Evolutionary conservation across 1,284 basidiomycete genomes (phyloP).

Genomic region (Pterula multifida): DNA sequence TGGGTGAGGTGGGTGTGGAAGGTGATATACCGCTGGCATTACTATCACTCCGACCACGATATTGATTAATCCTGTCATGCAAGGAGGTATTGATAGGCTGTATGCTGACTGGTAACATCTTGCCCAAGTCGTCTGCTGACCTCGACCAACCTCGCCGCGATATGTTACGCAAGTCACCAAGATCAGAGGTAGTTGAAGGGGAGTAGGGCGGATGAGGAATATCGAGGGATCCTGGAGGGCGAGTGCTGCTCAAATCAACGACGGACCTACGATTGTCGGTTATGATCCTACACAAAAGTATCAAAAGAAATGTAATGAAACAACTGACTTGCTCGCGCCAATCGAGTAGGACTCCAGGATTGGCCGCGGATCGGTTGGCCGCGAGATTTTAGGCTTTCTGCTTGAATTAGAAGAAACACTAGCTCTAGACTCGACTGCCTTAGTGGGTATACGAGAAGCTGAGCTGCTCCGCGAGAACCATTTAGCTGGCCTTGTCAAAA

Average conservation of each 20-base stretch:
- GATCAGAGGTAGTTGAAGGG: constrained; percentile 27
- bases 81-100: constrained; percentile 38
- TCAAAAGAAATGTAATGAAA: constrained; percentile 13
- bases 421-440: constrained; percentile 28
- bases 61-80: constrained; percentile 49
- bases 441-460: not conserved
- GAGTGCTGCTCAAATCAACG: constrained; percentile 34
- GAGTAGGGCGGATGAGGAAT: constrained; percentile 23
- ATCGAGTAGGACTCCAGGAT: constrained; percentile 40
- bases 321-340: constrained; percentile 37
- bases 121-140: constrained; percentile 66
- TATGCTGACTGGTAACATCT: constrained; percentile 30
- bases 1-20: constrained; percentile 17
- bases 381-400: constrained; percentile 71
- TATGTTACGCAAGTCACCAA: constrained; percentile 57
- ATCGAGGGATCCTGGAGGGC: constrained; percentile 34
- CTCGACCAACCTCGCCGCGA: constrained; percentile 64
- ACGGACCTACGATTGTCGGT: constrained; percentile 40
- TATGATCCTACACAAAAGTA: not conserved
- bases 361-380: constrained; percentile 68
- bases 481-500: constrained; percentile 34
- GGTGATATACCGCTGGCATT: constrained; percentile 20
- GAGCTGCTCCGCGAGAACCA: constrained; percentile 32
- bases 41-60: constrained; percentile 36
- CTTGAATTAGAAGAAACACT: constrained; percentile 34